phyloP scores from a whole-genome alignment of 768 basidiomycete genomes.

The Lentinula detonsa region DNA sequence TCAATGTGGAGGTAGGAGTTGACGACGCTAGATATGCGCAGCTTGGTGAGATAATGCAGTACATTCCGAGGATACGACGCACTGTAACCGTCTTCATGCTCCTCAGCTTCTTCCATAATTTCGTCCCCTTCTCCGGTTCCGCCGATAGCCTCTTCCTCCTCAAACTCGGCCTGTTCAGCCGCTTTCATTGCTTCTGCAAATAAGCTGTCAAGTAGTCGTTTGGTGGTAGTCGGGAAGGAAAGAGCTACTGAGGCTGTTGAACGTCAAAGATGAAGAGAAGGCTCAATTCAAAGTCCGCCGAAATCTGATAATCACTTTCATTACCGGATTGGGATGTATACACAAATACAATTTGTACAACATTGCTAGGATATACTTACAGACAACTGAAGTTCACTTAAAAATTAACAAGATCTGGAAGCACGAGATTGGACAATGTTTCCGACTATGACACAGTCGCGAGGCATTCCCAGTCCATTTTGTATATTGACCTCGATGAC shows the following conservation, averaged over 20 bases:
- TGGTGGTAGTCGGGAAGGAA: not conserved
- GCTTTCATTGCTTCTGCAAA: not conserved
- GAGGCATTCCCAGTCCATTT: not conserved
- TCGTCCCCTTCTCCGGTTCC: conserved; percentile 58
- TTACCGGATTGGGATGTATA: no score
- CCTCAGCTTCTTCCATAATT: conserved; percentile 78
- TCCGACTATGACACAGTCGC: not conserved
- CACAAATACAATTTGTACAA: not conserved
- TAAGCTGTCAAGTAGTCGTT: not conserved
- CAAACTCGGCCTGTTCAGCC: conserved; percentile 36
- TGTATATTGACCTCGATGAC: not conserved
- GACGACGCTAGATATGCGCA: conserved; percentile 58
- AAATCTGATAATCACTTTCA: not conserved
- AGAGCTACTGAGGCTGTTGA: not conserved
- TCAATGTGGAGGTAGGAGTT: conserved; percentile 85
- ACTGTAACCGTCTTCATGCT: conserved; percentile 77
- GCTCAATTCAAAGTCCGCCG: not conserved
- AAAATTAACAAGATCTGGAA: no score
- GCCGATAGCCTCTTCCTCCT: conserved; percentile 59
- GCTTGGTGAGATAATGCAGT: conserved; percentile 6
- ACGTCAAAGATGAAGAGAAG: not conserved
- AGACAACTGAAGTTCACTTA: no score
- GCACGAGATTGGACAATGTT: not conserved
- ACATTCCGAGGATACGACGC: conserved; percentile 29
- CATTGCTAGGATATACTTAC: no score